Conservation (phyloP, 257 asterid species). For the Nicotiana noctiflora region DNA sequence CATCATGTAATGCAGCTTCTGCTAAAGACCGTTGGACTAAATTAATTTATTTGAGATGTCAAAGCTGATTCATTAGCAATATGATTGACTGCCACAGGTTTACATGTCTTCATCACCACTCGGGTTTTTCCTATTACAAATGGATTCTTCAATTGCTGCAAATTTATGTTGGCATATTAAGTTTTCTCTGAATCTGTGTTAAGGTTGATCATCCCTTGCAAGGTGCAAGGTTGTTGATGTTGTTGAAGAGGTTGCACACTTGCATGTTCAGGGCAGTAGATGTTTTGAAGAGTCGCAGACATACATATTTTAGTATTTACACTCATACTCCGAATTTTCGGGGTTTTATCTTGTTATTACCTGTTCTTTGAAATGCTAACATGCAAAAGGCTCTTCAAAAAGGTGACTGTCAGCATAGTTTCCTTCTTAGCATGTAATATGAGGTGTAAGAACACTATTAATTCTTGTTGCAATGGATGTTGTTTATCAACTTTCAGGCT, state of each 20-base stretch:
- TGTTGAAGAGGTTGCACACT: background rate
- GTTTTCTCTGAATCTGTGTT: background rate
- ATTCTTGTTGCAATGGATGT: too few relatives aligned
- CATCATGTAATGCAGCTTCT: background rate
- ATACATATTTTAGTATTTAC: background rate
- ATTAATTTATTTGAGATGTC: background rate
- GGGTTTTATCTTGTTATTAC: too few relatives aligned
- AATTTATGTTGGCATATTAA: background rate
- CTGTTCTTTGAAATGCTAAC: background rate
- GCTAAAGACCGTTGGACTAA: background rate
- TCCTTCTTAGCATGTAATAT: background rate
- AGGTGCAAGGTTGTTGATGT: background rate
- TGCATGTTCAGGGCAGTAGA: background rate
- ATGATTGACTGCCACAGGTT: background rate
- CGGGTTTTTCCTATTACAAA: background rate
- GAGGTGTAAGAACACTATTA: too few relatives aligned
- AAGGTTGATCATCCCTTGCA: background rate
- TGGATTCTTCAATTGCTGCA: background rate
- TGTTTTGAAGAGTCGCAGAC: too few relatives aligned
- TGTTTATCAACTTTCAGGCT: too few relatives aligned
- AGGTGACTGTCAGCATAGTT: too few relatives aligned
- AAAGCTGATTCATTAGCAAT: background rate
- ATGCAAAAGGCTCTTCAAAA: background rate
- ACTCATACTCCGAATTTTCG: too few relatives aligned
- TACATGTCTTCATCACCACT: background rate